Conservation (phyloP, 495 filamentous ascomycete species). For the Articulospora tetracladia region DNA sequence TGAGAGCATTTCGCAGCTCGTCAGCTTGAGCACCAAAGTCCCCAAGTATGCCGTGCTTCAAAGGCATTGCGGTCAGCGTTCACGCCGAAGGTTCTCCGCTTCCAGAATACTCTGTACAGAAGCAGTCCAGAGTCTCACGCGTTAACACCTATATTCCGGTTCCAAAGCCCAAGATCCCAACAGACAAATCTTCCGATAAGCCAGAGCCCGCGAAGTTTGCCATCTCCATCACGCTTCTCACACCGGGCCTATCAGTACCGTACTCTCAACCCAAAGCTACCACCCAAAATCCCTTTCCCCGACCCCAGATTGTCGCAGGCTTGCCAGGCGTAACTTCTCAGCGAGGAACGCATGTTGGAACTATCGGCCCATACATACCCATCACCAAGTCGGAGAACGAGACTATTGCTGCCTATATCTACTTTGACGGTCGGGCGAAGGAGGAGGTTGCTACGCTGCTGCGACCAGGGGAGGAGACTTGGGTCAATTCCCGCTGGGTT, state of each 20-base stretch:
- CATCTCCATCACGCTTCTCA: slow-evolving; percentile 92
- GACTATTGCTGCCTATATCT: slow-evolving; percentile 97
- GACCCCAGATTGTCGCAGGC: slow-evolving; percentile 69
- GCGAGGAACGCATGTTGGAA: slow-evolving; percentile 35
- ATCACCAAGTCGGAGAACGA: slow-evolving; percentile 88
- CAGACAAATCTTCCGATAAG: slow-evolving; percentile 59
- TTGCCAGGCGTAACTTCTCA: slow-evolving; percentile 15
- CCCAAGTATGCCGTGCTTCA: slow-evolving; percentile 87
- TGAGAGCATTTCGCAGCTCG: not conserved
- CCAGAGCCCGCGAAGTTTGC: slow-evolving; percentile 93
- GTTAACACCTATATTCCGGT: slow-evolving; percentile 98
- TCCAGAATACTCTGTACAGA: slow-evolving; percentile 90
- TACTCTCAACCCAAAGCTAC: slow-evolving; percentile 82
- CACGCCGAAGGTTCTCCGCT: slow-evolving; percentile 87
- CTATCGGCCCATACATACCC: slow-evolving; percentile 81
- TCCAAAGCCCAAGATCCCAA: slow-evolving; percentile 74
- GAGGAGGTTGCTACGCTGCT: slow-evolving; percentile 96
- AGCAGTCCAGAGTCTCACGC: slow-evolving; percentile 81
- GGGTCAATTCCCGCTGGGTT: slow-evolving; percentile 98
- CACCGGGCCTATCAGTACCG: slow-evolving; percentile 79
- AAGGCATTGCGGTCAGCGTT: slow-evolving; percentile 94
- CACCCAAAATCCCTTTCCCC: slow-evolving; percentile 65
- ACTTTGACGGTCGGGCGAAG: slow-evolving; percentile 93
- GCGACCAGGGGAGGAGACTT: slow-evolving; percentile 92
- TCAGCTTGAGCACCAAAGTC: not conserved